Conservation (phyloP, 306 rosid species). For the Pterocarpus macrocarpus region DNA sequence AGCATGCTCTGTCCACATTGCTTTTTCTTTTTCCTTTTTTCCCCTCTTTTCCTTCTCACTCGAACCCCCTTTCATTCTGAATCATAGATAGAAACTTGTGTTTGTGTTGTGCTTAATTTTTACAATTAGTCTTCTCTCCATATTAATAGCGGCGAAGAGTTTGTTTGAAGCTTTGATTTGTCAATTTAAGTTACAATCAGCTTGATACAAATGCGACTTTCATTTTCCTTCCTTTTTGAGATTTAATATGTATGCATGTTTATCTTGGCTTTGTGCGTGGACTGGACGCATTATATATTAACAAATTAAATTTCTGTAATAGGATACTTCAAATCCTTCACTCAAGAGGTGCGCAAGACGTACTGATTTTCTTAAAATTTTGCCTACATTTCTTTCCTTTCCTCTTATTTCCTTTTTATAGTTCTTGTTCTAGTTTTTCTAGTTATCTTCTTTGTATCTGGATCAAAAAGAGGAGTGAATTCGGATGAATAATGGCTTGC, state of each 20-base stretch:
- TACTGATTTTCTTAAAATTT: no score
- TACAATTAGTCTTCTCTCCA: background rate
- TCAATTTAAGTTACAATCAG: background rate
- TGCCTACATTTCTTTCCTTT: background rate
- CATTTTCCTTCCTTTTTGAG: background rate
- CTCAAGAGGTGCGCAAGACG: background rate
- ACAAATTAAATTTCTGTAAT: conserved; percentile 1
- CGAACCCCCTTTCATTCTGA: conserved; percentile 16
- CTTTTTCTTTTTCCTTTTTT: no score
- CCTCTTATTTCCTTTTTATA: background rate
- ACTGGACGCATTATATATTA: background rate
- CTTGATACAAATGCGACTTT: background rate
- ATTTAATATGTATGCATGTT: background rate
- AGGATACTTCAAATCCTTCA: background rate
- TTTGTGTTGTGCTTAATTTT: background rate
- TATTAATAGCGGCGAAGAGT: background rate
- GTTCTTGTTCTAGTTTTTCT: no score
- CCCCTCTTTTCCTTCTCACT: conserved; percentile 19
- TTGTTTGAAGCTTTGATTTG: background rate
- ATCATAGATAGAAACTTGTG: background rate
- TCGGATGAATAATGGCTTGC: no score
- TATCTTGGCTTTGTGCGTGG: background rate
- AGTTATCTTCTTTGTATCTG: no score
- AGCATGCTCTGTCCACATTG: conserved; percentile 23
- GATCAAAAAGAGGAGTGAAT: no score